Conservation (phyloP, 1,139 yeast species). For the Hansenula lynferdii region DNA sequence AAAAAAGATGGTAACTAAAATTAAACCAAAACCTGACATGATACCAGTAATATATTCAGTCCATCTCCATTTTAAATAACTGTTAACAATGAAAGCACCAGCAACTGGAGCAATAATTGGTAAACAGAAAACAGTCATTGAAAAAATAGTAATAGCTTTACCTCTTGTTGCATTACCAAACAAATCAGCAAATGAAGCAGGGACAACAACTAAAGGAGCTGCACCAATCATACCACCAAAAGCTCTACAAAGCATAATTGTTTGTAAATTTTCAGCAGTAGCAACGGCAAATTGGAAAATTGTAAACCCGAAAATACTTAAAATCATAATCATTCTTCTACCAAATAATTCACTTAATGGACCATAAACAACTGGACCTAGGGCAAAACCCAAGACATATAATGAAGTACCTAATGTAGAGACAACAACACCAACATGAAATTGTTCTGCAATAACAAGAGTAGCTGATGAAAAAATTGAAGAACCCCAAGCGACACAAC, state of each 20-base stretch:
- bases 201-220: constrained; percentile 77
- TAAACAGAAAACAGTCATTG: constrained; percentile 66
- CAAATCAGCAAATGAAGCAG: constrained; percentile 79
- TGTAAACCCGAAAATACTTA: constrained; percentile 51
- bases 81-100: constrained; percentile 56
- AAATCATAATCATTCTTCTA: constrained; percentile 50
- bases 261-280: constrained; percentile 66
- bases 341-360: constrained; percentile 78
- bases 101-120: constrained; percentile 73
- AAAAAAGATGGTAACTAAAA: constrained; percentile 38
- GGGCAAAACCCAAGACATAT: constrained; percentile 76
- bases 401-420: constrained; percentile 64
- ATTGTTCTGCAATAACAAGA: constrained; percentile 35
- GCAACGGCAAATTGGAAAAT: constrained; percentile 69
- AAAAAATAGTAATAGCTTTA: constrained; percentile 56
- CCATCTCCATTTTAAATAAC: constrained; percentile 75
- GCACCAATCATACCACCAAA: constrained; percentile 76
- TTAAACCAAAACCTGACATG: constrained; percentile 40
- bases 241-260: constrained; percentile 67
- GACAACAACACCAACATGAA: constrained; percentile 48
- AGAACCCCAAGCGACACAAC: constrained; percentile 53
- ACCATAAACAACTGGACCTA: constrained; percentile 80
- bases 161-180: constrained; percentile 62
- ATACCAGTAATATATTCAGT: constrained; percentile 63
- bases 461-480: constrained; percentile 57